Conservation (phyloP, 306 rosid genomes). For the Lathyrus sativus region DNA sequence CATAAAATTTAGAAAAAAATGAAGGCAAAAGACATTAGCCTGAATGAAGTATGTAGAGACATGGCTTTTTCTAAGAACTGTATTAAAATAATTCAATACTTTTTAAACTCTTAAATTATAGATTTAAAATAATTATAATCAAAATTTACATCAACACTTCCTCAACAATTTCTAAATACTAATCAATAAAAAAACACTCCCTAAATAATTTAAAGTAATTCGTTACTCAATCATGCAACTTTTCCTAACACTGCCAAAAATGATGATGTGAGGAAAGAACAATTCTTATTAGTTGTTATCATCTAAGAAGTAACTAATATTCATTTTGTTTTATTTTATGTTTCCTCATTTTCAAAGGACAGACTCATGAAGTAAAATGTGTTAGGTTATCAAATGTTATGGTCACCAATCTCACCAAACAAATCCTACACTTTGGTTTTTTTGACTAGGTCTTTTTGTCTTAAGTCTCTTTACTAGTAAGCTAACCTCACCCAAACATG, state of each 20-base stretch:
- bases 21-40: too few relatives aligned
- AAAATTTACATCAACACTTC: neutral
- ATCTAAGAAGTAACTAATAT: neutral
- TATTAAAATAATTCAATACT: neutral
- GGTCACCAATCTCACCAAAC: conserved; percentile 56
- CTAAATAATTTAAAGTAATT: neutral
- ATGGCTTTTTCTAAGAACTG: neutral
- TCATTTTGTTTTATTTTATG: neutral
- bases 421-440: neutral
- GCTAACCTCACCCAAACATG: conserved; percentile 52
- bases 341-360: neutral
- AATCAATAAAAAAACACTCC: conserved; percentile 5
- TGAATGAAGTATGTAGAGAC: too few relatives aligned
- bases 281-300: neutral
- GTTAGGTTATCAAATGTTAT: conserved; percentile 41
- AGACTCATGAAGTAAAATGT: conserved; percentile 22
- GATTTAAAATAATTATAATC: neutral
- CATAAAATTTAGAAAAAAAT: too few relatives aligned
- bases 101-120: neutral
- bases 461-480: conserved; percentile 39
- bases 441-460: conserved; percentile 32
- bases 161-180: neutral
- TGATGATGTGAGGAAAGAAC: conserved; percentile 12
- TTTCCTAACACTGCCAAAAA: neutral
- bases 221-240: conserved; percentile 8